These are phyloP conservation scores for Vitellaria paradoxa DNA, from an alignment of 179 eudicot species.

Conservation along the genomic window DNA sequence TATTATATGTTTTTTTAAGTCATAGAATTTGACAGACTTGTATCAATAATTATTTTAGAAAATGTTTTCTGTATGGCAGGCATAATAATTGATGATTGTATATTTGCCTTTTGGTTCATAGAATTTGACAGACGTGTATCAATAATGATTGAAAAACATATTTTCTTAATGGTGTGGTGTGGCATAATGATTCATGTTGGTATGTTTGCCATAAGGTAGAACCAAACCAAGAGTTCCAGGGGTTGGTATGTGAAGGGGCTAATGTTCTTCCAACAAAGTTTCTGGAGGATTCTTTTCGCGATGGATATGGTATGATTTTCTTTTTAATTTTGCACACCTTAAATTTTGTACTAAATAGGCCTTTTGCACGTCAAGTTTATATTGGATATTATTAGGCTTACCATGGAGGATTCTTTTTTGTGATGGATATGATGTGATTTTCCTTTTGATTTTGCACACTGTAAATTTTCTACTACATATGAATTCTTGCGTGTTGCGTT, in stretches of 20 bases:
- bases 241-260: conserved; percentile 98
- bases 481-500: no score
- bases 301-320: conserved; percentile 75
- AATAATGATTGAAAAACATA: background rate
- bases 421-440: background rate
- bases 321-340: conserved; percentile 5
- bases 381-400: background rate
- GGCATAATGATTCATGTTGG: conserved; percentile 20
- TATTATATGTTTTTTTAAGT: no score
- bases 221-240: conserved; percentile 97
- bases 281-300: conserved; percentile 91
- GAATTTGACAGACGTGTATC: background rate
- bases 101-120: conserved; percentile 26
- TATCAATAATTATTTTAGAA: background rate
- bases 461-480: no score
- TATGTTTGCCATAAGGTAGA: conserved; percentile 81
- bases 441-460: background rate
- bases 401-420: background rate
- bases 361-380: no score
- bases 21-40: background rate
- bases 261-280: conserved; percentile 95
- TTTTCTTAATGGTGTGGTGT: conserved; percentile 3
- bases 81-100: conserved; percentile 19
- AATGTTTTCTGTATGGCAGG: conserved; percentile 1
- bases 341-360: no score